phyloP scores from a whole-genome alignment of 331 rosid genomes.

The Stylosanthes scabra region DNA sequence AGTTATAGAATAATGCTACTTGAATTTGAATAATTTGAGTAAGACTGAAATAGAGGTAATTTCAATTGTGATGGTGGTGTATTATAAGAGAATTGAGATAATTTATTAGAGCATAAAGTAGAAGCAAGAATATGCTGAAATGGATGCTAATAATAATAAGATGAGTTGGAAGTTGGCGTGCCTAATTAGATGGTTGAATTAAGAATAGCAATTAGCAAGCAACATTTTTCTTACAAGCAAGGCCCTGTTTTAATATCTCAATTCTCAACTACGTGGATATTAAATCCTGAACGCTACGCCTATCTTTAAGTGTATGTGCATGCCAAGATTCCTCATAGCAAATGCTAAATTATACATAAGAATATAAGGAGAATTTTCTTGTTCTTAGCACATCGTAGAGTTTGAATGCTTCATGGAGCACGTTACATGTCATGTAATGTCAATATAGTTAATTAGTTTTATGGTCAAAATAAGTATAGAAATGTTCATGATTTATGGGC shows the following conservation, averaged over 20 bases:
- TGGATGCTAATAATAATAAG: background rate
- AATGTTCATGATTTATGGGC: conserved; percentile 4
- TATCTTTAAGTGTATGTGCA: background rate
- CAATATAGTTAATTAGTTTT: background rate
- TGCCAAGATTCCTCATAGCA: background rate
- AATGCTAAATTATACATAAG: background rate
- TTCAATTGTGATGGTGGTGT: no score
- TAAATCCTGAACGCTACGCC: background rate
- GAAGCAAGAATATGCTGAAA: conserved; percentile 1
- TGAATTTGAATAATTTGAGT: background rate
- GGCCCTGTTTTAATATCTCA: conserved; percentile 7
- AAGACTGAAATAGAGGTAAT: no score
- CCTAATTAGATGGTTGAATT: conserved; percentile 6
- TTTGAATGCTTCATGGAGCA: background rate
- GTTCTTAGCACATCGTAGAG: background rate
- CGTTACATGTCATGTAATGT: no score
- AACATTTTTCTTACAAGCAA: conserved; percentile 40
- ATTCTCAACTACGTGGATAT: background rate
- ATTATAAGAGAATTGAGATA: no score
- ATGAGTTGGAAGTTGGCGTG: conserved; percentile 2
- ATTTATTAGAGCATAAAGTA: conserved; percentile 6
- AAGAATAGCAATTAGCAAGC: background rate
- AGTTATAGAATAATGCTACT: background rate
- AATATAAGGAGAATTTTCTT: background rate
- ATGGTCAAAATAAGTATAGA: background rate